A percentile compares a stretch with the other conserved stretches of the same genome.
These are phyloP conservation scores for Hirsutella minnesotensis DNA, from an alignment of 2,329 filamentous ascomycete genomes.

Conservation along the genomic window DNA sequence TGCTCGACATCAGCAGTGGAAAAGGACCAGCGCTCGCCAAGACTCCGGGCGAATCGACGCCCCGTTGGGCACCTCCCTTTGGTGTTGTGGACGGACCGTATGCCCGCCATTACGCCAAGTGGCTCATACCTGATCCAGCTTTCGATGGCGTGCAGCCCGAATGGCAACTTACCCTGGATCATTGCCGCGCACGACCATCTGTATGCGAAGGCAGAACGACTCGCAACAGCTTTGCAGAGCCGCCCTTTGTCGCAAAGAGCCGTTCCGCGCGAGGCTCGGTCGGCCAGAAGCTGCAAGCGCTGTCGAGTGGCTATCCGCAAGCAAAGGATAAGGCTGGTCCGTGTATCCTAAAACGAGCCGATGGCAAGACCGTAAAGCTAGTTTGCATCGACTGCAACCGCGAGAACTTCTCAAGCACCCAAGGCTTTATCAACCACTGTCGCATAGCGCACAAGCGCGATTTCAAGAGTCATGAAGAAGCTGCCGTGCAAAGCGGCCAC, in stretches of 20 bases:
- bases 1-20: slow-evolving; percentile 61
- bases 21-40: slow-evolving; percentile 58
- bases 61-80: slow-evolving; percentile 75
- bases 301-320: slow-evolving; percentile 58
- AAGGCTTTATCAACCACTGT: slow-evolving; percentile 99
- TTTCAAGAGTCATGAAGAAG: slow-evolving; percentile 92
- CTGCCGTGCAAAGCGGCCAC: slow-evolving; percentile 77
- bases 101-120: slow-evolving; percentile 86
- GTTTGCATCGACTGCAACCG: slow-evolving; percentile 81
- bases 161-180: slow-evolving; percentile 28
- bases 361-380: slow-evolving; percentile 78
- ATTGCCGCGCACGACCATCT: slow-evolving; percentile 30
- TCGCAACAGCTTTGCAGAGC: slow-evolving; percentile 52
- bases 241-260: slow-evolving; percentile 31
- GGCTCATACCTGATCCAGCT: slow-evolving; percentile 78
- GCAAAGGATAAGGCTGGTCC: slow-evolving; percentile 75
- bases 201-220: slow-evolving; percentile 62
- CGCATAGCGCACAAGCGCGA: slow-evolving; percentile 89
- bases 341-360: slow-evolving; percentile 73
- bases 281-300: slow-evolving; percentile 54
- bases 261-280: slow-evolving; percentile 36
- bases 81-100: slow-evolving; percentile 89
- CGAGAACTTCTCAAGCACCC: slow-evolving; percentile 88
- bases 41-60: slow-evolving; percentile 50
- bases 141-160: slow-evolving; percentile 61